Evolutionary conservation across 495 filamentous ascomycete species (phyloP).

Genomic region (Tuber indicum): DNA sequence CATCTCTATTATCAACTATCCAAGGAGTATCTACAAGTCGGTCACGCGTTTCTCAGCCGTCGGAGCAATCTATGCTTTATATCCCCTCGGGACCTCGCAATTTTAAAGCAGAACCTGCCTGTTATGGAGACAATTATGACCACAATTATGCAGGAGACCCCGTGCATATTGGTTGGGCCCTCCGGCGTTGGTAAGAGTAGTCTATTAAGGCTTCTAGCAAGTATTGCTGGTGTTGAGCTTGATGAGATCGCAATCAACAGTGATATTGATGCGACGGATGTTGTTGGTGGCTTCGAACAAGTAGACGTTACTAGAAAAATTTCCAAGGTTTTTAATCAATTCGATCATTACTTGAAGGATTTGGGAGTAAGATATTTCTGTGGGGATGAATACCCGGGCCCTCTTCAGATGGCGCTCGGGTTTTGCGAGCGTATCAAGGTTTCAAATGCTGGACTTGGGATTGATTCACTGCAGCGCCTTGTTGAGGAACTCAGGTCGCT

Average conservation of each 20-base stretch:
- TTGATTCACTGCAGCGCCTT: constrained; percentile 25
- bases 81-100: constrained; percentile 51
- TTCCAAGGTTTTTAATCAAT: constrained; percentile 50
- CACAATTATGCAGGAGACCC: constrained; percentile 77
- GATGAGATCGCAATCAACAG: constrained; percentile 78
- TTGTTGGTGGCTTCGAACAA: constrained; percentile 95
- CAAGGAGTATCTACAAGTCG: constrained; percentile 66
- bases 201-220: constrained; percentile 71
- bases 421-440: constrained; percentile 22
- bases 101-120: constrained; percentile 54
- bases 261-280: constrained; percentile 92
- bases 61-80: constrained; percentile 54
- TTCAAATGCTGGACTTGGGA: constrained; percentile 7
- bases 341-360: constrained; percentile 52
- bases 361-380: constrained; percentile 51
- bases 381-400: constrained; percentile 42
- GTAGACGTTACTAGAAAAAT: constrained; percentile 68
- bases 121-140: constrained; percentile 80
- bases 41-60: constrained; percentile 62
- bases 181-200: constrained; percentile 82
- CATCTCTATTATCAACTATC: constrained; percentile 58
- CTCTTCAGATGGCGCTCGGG: constrained; percentile 41
- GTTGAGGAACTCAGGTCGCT: constrained; percentile 18
- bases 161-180: constrained; percentile 78
- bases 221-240: constrained; percentile 62